Evolutionary conservation across 345 rosid genomes (phyloP).

Genomic region (Syzygium oleosum): DNA sequence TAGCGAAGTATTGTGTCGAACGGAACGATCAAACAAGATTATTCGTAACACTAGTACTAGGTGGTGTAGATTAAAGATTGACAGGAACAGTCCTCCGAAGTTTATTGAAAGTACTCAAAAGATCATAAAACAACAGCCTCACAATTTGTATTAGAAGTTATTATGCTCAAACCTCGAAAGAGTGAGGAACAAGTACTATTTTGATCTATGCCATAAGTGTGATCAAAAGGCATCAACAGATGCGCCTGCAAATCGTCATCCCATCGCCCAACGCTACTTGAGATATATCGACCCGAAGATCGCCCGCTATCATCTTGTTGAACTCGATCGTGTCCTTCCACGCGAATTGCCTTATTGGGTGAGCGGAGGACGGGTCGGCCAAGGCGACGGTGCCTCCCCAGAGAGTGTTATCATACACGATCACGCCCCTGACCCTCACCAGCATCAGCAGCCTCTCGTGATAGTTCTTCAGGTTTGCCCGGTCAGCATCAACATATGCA

Average conservation of each 20-base stretch:
- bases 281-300: constrained; percentile 44
- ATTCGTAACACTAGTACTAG: background rate
- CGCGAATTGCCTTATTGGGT: background rate
- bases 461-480: constrained; percentile 16
- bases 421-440: constrained; percentile 23
- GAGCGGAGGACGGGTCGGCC: background rate
- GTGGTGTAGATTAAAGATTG: background rate
- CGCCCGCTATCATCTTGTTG: constrained; percentile 43
- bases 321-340: constrained; percentile 21
- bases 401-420: constrained; percentile 29
- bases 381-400: constrained; percentile 28
- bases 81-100: background rate
- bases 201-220: background rate
- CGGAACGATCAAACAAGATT: background rate
- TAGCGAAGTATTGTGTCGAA: background rate
- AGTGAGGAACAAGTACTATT: background rate
- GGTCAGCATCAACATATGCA: constrained; percentile 42
- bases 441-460: constrained; percentile 29
- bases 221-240: background rate
- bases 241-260: constrained; percentile 39
- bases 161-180: background rate
- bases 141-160: background rate
- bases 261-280: constrained; percentile 60
- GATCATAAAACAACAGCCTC: background rate
- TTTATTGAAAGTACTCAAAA: background rate